Base-by-base conservation (phyloP, 2,329 filamentous ascomycete genomes). In the Diaporthe citri region DNA sequence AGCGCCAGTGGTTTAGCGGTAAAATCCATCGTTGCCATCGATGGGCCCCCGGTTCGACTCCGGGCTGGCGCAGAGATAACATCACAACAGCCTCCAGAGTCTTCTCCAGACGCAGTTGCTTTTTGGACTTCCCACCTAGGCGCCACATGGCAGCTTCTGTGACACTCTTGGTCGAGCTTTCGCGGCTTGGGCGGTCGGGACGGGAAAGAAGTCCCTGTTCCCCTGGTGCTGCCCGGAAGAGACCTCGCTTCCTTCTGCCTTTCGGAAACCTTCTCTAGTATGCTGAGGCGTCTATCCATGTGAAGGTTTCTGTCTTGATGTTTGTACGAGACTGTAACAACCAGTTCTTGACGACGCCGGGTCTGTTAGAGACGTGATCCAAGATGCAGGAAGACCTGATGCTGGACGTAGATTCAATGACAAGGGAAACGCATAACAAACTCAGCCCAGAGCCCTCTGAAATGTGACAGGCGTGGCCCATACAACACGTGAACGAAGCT, bases 21-120 rank as follows among this genome's bases (percentile, higher is more conserved):
- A 86, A 85, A 85, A 86, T 86, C 83, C 83, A 84, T 86, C 84
- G 84, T 86, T 86, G 84, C 84, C 84, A 86, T 86, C 83, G 84
- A 86, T 84, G 84, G 83, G 84, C 83, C 84, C 84, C 84, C 83
- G 79, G 84, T 85, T 85, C 84, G 83, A 85, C 85, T 86, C 84
- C 79, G 83, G 84, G 84, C 81, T 83, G 79, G 69, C 69, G 69
- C 69, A 71, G 48, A 28, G 22, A 52, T 20, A 64, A 4, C 20
- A 22, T 22, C 48, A 22, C n/a, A 22, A 41, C 64, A 36, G 20
- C 28, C 4, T 36, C 64, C 15, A 17, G 34, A 41, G n/a, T n/a
- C n/a, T n/a, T n/a, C n/a, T n/a, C n/a, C n/a, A n/a, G n/a, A n/a
- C n/a, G n/a, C n/a, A n/a, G n/a, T 69, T 28, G 46, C 64, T 69